Evolutionary conservation across 2,329 filamentous ascomycete genomes (phyloP), one percentile per base, ranked within the genome.

Genomic region (Nannizziopsis barbatae): DNA sequence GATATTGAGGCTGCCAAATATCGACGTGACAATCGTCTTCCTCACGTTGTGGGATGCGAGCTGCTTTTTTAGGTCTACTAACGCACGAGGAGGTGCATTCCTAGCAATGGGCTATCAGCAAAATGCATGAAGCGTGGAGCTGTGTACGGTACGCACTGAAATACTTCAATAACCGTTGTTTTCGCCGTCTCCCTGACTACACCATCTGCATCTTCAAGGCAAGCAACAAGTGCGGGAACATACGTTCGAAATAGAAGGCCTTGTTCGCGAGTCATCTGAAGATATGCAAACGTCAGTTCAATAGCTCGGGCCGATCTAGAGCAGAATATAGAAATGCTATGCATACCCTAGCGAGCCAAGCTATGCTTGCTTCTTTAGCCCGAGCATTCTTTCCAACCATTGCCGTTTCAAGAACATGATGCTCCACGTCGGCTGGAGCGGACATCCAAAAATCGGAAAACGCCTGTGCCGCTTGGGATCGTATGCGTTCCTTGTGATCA

Each of bases 141-240:
- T 10, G 36, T 33, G 31, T 8, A 7, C 36, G 31, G 17, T 30
- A 58, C 73, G 51, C 69, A 87, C 83, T 75, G 78, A 68, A 95
- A 95, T 30, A 96, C 75, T 54, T 92, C 85, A 51, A 95, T 84
- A 42, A 95, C 81, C 1, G 86, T 84, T 48, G 73, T 72, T 69
- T 92, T 94, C 53, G 89, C 87, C 33, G 79, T 77, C 59, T 95
- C 88, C 63, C 90, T 80, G 55, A 95, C 88, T 66, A 80, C 82
- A 43, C 84, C 83, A 63, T 95, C 90, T 8, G 88, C 84, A 64
- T 95, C 89, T 67, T 95, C 90, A 37, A 95, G 75, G 56, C 92
- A 77, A 47, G 86, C 83, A 70, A 95, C 90, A 36, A 95, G 74
- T 9, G 77, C 75, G 2, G 86, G 83, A 1, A 94, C 88, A 62